Percentiles rank a stretch among this genome's conserved stretches.
phyloP scores from a whole-genome alignment of 2,329 filamentous ascomycete species.

The Claviceps fusiformis region DNA sequence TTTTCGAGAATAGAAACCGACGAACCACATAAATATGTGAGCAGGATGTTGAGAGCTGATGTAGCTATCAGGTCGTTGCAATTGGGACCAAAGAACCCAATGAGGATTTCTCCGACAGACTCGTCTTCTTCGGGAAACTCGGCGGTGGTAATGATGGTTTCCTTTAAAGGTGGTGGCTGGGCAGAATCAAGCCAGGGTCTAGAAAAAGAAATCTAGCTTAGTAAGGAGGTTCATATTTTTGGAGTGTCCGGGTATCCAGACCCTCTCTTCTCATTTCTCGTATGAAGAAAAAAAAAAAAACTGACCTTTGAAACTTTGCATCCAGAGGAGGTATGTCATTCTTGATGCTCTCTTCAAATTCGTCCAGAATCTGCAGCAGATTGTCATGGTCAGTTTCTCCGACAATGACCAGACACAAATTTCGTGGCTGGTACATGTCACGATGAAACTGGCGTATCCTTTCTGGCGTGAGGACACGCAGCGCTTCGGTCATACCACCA shows the following conservation, averaged over 20 bases:
- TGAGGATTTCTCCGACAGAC: slow-evolving; percentile 73
- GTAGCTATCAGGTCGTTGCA: slow-evolving; percentile 56
- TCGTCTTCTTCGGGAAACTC: slow-evolving; percentile 97
- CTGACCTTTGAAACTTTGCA: slow-evolving; percentile 57
- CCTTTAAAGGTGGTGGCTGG: slow-evolving; percentile 56
- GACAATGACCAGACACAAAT: slow-evolving; percentile 81
- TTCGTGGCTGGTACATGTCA: slow-evolving; percentile 96
- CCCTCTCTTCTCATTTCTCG: neutral
- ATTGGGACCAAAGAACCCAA: slow-evolving; percentile 77
- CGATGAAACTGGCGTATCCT: slow-evolving; percentile 89
- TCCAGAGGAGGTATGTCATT: slow-evolving; percentile 65
- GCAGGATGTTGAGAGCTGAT: slow-evolving; percentile 63
- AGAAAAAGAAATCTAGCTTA: neutral
- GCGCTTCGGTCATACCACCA: slow-evolving; percentile 88
- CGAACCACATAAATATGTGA: slow-evolving; percentile 83
- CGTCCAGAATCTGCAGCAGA: slow-evolving; percentile 67
- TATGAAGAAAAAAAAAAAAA: neutral
- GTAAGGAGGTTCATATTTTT: neutral
- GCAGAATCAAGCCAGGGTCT: slow-evolving; percentile 81
- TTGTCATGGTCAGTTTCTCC: slow-evolving; percentile 78
- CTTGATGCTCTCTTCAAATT: slow-evolving; percentile 78
- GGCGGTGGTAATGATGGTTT: slow-evolving; percentile 63
- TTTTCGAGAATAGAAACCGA: slow-evolving; percentile 90
- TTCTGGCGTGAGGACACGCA: slow-evolving; percentile 74
- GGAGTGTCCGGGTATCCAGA: too few species aligned